Percentiles rank a stretch among this genome's conserved stretches.
phyloP scores from a whole-genome alignment of 140 eudicot species.

The Erigeron philadelphicus region DNA sequence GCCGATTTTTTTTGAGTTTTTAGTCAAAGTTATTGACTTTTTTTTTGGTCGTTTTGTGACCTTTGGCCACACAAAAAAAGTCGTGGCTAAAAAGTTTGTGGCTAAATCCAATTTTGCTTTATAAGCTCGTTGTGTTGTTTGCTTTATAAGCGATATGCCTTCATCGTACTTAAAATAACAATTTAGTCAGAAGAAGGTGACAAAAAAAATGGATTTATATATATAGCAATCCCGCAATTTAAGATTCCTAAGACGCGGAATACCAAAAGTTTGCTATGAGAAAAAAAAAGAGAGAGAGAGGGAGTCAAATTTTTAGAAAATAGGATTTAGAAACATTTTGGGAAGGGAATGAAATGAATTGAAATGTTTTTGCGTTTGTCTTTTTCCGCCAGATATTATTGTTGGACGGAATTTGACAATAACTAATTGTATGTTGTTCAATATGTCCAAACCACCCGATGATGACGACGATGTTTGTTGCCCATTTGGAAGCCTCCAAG shows the following conservation, averaged over 20 bases:
- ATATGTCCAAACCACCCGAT: not conserved
- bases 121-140: too few relatives aligned
- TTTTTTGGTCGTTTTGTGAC: too few relatives aligned
- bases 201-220: not conserved
- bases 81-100: too few relatives aligned
- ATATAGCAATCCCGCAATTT: not conserved
- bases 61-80: too few relatives aligned
- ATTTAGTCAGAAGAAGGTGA: too few relatives aligned
- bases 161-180: too few relatives aligned
- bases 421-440: not conserved
- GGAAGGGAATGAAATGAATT: not conserved
- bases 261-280: not conserved
- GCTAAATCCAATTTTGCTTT: too few relatives aligned
- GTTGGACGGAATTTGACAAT: constrained; percentile 26
- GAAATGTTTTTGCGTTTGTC: constrained; percentile 14
- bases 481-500: constrained; percentile 59
- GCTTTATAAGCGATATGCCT: too few relatives aligned
- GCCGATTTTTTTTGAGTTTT: too few relatives aligned
- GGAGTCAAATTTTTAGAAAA: not conserved
- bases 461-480: constrained; percentile 35
- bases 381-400: constrained; percentile 21
- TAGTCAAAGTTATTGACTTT: too few relatives aligned
- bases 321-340: not conserved
- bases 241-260: not conserved
- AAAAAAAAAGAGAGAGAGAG: not conserved